Conservation (phyloP, 768 basidiomycete species). For the Pisolithus orientalis region DNA sequence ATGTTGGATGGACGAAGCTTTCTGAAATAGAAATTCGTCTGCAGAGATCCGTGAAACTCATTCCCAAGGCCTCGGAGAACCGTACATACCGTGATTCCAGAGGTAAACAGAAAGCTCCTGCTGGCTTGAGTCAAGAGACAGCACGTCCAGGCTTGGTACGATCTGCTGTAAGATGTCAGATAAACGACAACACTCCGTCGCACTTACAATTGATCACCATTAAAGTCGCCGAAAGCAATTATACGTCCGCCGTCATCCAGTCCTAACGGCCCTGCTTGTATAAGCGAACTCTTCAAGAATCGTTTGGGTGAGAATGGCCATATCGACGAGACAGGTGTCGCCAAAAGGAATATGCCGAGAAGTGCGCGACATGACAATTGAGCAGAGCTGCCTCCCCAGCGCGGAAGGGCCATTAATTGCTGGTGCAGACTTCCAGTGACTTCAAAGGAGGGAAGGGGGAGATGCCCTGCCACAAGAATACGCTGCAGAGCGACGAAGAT, state of each 20-base stretch:
- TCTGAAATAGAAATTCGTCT: constrained; percentile 57
- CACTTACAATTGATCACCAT: constrained; percentile 90
- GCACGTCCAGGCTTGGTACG: constrained; percentile 62
- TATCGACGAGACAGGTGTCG: constrained; percentile 26
- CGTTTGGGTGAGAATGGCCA: constrained; percentile 91
- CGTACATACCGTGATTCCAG: constrained; percentile 71
- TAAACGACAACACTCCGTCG: not conserved
- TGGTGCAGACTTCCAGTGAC: not conserved
- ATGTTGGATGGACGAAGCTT: constrained; percentile 49
- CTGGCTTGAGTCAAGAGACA: constrained; percentile 71
- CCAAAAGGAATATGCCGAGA: constrained; percentile 13
- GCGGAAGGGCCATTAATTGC: not conserved
- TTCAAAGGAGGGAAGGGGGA: not conserved
- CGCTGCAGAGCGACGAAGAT: too few species aligned
- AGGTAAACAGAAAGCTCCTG: constrained; percentile 68
- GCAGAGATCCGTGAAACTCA: constrained; percentile 2
- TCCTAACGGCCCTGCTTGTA: constrained; percentile 77
- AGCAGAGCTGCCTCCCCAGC: not conserved
- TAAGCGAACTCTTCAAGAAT: constrained; percentile 74
- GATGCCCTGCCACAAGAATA: too few species aligned
- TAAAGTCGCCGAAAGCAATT: constrained; percentile 90
- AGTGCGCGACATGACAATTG: constrained; percentile 2
- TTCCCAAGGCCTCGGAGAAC: not conserved
- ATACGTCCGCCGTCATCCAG: constrained; percentile 66
- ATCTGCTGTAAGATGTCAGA: not conserved